Conservation (phyloP, 1,284 basidiomycete genomes). For the Boletus mariae region DNA sequence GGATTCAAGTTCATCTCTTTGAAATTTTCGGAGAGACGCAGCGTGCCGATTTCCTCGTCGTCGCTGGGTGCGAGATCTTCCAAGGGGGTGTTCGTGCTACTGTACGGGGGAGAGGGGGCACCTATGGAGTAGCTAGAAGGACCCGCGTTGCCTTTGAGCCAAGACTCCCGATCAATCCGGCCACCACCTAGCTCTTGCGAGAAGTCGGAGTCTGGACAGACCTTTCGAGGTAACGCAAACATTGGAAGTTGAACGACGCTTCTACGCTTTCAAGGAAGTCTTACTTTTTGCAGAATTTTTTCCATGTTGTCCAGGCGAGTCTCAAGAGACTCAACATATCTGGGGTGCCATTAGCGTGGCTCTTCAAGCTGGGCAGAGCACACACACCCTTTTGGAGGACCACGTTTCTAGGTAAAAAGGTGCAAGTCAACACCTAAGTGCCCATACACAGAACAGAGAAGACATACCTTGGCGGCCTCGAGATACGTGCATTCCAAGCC, state of each 20-base stretch:
- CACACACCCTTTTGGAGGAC: slow-evolving; percentile 75
- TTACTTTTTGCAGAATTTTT: slow-evolving; percentile 55
- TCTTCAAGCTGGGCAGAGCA: background rate
- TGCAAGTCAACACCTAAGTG: background rate
- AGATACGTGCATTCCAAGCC: slow-evolving; percentile 76
- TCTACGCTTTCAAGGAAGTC: background rate
- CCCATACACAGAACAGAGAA: background rate
- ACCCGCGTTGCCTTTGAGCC: slow-evolving; percentile 34
- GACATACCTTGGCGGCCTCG: slow-evolving; percentile 63
- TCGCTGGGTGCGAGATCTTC: slow-evolving; percentile 34
- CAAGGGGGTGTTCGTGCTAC: background rate
- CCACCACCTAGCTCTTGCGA: slow-evolving; percentile 42
- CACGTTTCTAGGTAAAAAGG: slow-evolving; percentile 56
- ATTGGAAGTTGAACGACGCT: background rate
- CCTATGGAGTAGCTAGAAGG: background rate
- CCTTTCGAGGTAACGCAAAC: slow-evolving; percentile 27
- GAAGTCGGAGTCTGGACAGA: slow-evolving; percentile 51
- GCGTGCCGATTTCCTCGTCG: slow-evolving; percentile 30
- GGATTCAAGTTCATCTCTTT: slow-evolving; percentile 18
- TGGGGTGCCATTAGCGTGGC: slow-evolving; percentile 26
- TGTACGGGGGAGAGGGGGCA: slow-evolving; percentile 8
- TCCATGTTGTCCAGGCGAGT: slow-evolving; percentile 71
- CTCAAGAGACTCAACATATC: slow-evolving; percentile 73
- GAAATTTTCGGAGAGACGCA: slow-evolving; percentile 25
- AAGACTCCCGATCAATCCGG: slow-evolving; percentile 31